Conservation (phyloP, 169 alveolate species). For the Eimeria acervulina region DNA sequence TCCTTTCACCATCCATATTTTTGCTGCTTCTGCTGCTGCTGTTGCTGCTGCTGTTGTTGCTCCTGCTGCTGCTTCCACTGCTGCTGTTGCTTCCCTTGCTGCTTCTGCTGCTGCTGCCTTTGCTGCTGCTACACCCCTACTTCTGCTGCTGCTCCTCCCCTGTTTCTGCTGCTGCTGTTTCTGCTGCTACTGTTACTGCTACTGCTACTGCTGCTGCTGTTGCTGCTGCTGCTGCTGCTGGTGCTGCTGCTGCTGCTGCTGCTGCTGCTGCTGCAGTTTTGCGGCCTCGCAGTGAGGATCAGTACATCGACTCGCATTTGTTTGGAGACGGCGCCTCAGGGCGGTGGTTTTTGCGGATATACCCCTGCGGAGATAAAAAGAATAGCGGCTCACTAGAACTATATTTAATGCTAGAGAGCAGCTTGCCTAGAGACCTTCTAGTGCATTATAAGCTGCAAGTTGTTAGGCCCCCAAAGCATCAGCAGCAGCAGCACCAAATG, state of each 20-base stretch:
- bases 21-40: no score
- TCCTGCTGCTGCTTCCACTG: background rate
- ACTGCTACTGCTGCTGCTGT: background rate
- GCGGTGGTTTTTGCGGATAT: slow-evolving; percentile 55
- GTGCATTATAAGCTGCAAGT: slow-evolving; percentile 77
- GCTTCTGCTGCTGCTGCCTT: slow-evolving; percentile 20
- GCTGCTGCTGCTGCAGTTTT: slow-evolving; percentile 62
- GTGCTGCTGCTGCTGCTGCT: slow-evolving; percentile 51
- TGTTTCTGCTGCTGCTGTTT: no score
- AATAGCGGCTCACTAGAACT: slow-evolving; percentile 52
- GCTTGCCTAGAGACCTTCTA: slow-evolving; percentile 4
- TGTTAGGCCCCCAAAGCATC: background rate
- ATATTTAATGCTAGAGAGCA: slow-evolving; percentile 73
- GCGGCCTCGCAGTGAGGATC: slow-evolving; percentile 65
- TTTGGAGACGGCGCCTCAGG: slow-evolving; percentile 44
- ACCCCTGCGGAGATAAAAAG: slow-evolving; percentile 65
- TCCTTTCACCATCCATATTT: no score
- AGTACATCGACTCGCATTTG: slow-evolving; percentile 55
- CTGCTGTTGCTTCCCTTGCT: slow-evolving; percentile 4
- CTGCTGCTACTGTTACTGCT: background rate
- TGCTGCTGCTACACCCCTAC: slow-evolving; percentile 13
- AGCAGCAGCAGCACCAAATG: slow-evolving; percentile 11
- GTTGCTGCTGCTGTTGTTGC: no score
- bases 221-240: slow-evolving; percentile 27
- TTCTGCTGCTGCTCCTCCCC: background rate